Evolutionary conservation across 495 filamentous ascomycete species (phyloP).

Genomic region (Penicillium parvum): DNA sequence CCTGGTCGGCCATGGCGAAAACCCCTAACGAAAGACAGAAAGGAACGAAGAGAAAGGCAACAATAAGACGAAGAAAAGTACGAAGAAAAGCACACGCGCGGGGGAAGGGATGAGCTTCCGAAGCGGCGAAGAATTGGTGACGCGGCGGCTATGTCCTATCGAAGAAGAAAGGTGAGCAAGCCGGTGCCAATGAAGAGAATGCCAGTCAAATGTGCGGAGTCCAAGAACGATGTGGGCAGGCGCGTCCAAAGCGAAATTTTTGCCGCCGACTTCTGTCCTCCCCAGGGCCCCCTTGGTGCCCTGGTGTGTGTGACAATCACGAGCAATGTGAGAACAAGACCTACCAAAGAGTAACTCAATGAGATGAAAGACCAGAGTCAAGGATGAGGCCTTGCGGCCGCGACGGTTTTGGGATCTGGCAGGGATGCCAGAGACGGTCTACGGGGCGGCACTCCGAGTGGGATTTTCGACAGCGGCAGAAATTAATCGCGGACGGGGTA

Average conservation of each 20-base stretch:
- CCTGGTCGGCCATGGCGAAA: slow-evolving; percentile 86
- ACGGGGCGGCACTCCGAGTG: slow-evolving; percentile 10
- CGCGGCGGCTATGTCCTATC: slow-evolving; percentile 38
- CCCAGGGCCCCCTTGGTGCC: background rate
- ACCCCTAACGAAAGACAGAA: slow-evolving; percentile 29
- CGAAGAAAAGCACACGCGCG: slow-evolving; percentile 25
- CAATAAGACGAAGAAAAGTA: slow-evolving; percentile 25
- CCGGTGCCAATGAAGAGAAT: slow-evolving; percentile 5
- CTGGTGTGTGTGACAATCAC: background rate
- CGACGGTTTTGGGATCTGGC: slow-evolving; percentile 22
- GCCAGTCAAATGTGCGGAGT: slow-evolving; percentile 14
- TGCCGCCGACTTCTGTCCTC: slow-evolving; percentile 1
- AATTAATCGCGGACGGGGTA: too few species aligned
- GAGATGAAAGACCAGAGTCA: slow-evolving; percentile 24
- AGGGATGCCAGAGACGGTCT: slow-evolving; percentile 22
- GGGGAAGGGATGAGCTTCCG: slow-evolving; percentile 31
- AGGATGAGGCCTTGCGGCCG: slow-evolving; percentile 26
- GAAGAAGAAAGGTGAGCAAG: slow-evolving; percentile 16
- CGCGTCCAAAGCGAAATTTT: slow-evolving; percentile 24
- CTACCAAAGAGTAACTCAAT: slow-evolving; percentile 24
- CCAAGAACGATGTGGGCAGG: slow-evolving; percentile 2
- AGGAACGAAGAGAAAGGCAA: slow-evolving; percentile 20
- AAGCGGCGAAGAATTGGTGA: slow-evolving; percentile 34
- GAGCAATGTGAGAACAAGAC: background rate
- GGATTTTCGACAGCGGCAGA: background rate